These are phyloP conservation scores for Elaeis oleifera DNA, from an alignment of 202 grass and related monocot genomes.

Conservation along the genomic window DNA sequence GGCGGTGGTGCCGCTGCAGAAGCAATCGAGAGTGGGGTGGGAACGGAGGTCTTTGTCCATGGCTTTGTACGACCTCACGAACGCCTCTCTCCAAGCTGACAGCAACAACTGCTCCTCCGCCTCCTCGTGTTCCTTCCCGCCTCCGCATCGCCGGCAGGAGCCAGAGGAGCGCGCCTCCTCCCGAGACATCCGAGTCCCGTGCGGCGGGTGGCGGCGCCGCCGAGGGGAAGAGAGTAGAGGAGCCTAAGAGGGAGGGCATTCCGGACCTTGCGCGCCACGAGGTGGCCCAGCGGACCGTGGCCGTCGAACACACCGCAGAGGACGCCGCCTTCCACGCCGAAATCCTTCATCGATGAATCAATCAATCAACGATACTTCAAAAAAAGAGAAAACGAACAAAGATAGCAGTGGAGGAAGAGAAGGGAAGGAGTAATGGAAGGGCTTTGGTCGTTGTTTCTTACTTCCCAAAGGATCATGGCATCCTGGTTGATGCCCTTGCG, in stretches of 20 bases:
- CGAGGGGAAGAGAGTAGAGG: conserved; percentile 43
- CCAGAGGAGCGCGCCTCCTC: neutral
- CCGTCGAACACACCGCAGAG: conserved; percentile 96
- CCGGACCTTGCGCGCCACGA: conserved; percentile 74
- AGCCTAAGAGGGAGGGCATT: conserved; percentile 76
- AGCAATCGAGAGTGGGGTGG: conserved; percentile 61
- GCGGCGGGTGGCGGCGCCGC: conserved; percentile 15
- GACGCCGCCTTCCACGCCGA: conserved; percentile 47
- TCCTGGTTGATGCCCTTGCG: conserved; percentile 97
- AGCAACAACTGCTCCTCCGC: conserved; percentile 13
- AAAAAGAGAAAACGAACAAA: neutral
- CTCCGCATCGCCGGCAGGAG: neutral
- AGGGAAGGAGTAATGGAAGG: too few species aligned
- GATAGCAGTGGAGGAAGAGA: neutral
- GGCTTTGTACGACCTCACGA: conserved; percentile 62
- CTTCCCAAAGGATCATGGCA: conserved; percentile 98
- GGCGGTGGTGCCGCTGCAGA: conserved; percentile 88
- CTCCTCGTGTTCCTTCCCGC: too few species aligned
- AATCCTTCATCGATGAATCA: conserved; percentile 22
- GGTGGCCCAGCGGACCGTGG: conserved; percentile 80
- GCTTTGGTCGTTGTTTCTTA: conserved; percentile 22
- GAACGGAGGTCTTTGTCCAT: conserved; percentile 93
- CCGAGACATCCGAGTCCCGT: neutral
- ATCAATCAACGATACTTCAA: neutral
- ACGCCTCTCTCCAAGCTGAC: conserved; percentile 66